phyloP scores from a whole-genome alignment of 1,284 basidiomycete genomes.

The Cryptococcus sp. region DNA sequence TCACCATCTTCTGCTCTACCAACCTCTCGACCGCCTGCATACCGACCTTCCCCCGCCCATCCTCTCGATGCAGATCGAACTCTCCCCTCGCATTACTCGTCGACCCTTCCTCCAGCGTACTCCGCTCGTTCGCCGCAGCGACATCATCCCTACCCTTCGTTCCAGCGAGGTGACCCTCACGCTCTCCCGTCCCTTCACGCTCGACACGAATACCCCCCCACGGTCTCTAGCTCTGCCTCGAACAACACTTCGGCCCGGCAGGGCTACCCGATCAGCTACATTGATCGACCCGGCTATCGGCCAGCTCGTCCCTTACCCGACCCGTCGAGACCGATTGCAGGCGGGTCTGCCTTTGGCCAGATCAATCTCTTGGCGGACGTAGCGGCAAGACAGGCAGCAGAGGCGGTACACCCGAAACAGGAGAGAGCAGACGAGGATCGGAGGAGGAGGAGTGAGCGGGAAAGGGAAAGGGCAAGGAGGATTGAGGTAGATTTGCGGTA shows the following conservation, averaged over 20 bases:
- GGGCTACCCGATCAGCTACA: neutral
- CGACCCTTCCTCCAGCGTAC: too few species aligned
- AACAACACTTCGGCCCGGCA: too few species aligned
- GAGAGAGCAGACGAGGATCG: neutral
- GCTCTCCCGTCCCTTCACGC: too few species aligned
- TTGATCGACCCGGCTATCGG: neutral
- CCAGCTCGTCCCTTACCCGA: neutral
- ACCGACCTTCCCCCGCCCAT: too few species aligned
- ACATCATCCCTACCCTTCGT: too few species aligned
- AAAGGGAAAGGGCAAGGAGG: neutral
- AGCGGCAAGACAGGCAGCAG: neutral
- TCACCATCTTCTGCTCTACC: neutral
- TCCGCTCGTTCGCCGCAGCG: too few species aligned
- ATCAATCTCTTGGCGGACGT: constrained; percentile 4
- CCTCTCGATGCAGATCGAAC: too few species aligned
- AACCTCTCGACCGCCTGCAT: too few species aligned
- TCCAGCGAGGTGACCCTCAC: too few species aligned
- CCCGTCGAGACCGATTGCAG: neutral
- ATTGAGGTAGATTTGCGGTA: neutral
- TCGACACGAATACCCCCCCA: too few species aligned
- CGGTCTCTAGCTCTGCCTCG: too few species aligned
- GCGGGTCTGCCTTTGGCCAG: neutral
- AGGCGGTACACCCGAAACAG: neutral
- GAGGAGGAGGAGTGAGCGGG: neutral
- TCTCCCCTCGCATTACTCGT: too few species aligned